Base-by-base conservation (phyloP, 495 filamentous ascomycete genomes). In the Penicillium flavigenum region DNA sequence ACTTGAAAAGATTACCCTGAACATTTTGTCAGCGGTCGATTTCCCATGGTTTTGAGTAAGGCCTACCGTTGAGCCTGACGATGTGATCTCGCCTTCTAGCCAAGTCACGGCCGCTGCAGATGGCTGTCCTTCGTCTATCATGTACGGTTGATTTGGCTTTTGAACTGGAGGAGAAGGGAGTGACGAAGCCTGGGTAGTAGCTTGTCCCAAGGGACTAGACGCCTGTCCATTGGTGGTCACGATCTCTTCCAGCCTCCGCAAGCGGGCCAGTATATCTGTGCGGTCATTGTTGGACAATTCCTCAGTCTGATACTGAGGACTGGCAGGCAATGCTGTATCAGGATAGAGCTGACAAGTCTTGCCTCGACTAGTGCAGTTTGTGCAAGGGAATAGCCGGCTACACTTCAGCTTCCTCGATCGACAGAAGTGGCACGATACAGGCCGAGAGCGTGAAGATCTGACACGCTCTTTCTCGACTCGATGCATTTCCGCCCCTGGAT, bases 321-420 rank as follows among this genome's bases (percentile, higher is more conserved):
- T 54, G 9, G 20, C 22, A 26, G 60, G 39, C n/a, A 61, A 26
- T 14, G 54, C 7, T 11, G 31, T 16, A n/a, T 55, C 20, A 16
- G 47, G 32, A 44, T 69, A 61, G 14, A 65, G 53, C 8, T 69
- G 61, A 49, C 77, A 78, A 27, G 56, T 27, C 14, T 77, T 65
- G 0, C 65, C 68, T 8, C 76, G 72, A 36, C 69, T 68, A 7
- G 61, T 57, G 51, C 76, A 80, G 45, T 79, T 79, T 2, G 67
- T 62, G 54, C 76, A 79, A 8, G 76, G 76, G 24, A 72, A 64
- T 20, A 61, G 51, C 27, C 74, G 71, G 56, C 75, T 73, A 57
- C 78, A 79, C 52, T 70, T 70, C 27, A 79, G 51, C 68, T 81
- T 81, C 42, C 78, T 73, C 47, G 69, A 70, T 43, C 78, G 77